Percentiles rank a stretch among this genome's conserved stretches.
Evolutionary conservation across 176 grass and related monocot genomes (phyloP).

Genomic region (Ensete glaucum): DNA sequence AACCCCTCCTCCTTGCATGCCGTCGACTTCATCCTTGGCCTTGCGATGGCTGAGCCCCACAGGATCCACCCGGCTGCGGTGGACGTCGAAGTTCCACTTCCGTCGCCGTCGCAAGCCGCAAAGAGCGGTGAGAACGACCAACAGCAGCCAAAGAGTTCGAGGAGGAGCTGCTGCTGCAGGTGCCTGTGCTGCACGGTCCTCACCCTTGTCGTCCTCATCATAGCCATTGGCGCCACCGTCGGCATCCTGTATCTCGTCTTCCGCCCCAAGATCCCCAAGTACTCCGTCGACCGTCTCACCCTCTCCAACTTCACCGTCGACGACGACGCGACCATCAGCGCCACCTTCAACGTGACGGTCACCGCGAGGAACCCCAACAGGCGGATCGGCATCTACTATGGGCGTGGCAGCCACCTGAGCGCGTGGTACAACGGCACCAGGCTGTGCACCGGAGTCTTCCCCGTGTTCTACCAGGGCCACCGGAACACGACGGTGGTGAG

Average conservation of each 20-base stretch:
- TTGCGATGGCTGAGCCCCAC: constrained; percentile 39
- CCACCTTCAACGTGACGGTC: constrained; percentile 60
- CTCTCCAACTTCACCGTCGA: constrained; percentile 43
- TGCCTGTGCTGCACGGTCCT: constrained; percentile 64
- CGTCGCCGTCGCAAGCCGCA: constrained; percentile 17
- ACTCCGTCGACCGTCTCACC: constrained; percentile 54
- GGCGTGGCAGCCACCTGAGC: constrained; percentile 41
- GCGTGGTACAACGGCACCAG: constrained; percentile 53
- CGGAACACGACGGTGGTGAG: constrained; percentile 37
- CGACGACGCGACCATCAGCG: constrained; percentile 14
- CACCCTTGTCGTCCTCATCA: constrained; percentile 18
- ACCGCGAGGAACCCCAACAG: constrained; percentile 58
- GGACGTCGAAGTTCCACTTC: constrained; percentile 19
- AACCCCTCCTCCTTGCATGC: not conserved
- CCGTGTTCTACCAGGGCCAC: constrained; percentile 83
- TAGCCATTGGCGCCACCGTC: constrained; percentile 51
- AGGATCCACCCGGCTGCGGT: constrained; percentile 45
- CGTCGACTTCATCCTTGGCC: not conserved
- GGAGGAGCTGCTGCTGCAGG: constrained; percentile 40
- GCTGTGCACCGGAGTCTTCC: constrained; percentile 62
- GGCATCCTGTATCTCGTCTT: constrained; percentile 83
- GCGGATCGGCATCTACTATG: constrained; percentile 78
- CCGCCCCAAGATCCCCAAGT: constrained; percentile 69
- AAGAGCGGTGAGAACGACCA: constrained; percentile 2
- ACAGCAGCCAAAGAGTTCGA: not conserved